Evolutionary conservation across 1,139 yeast species (phyloP).

Genomic region (Hansenula lynferdii): DNA sequence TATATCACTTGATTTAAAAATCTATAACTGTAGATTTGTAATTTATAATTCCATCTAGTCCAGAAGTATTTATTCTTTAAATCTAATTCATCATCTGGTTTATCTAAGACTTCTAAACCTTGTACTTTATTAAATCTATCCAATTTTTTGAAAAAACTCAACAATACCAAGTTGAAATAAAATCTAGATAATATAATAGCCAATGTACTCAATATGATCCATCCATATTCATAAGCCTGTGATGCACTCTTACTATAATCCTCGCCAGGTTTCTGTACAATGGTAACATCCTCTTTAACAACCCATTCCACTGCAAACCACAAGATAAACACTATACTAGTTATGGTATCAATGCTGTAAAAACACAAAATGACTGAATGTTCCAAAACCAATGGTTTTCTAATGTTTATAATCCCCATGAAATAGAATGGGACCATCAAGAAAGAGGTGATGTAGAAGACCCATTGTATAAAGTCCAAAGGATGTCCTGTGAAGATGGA

Average conservation of each 20-base stretch:
- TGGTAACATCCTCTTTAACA: slow-evolving; percentile 30
- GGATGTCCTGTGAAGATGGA: slow-evolving; percentile 91
- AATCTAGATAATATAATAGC: slow-evolving; percentile 49
- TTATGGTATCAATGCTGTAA: slow-evolving; percentile 61
- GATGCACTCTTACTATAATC: slow-evolving; percentile 47
- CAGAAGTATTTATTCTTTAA: slow-evolving; percentile 26
- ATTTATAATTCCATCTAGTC: slow-evolving; percentile 25
- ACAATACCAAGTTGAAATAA: slow-evolving; percentile 61
- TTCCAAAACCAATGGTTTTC: slow-evolving; percentile 41
- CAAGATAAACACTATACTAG: slow-evolving; percentile 64
- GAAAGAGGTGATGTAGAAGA: slow-evolving; percentile 66
- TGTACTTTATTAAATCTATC: slow-evolving; percentile 26
- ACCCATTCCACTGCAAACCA: slow-evolving; percentile 81
- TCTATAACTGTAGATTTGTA: slow-evolving; percentile 20
- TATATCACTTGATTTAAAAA: slow-evolving; percentile 9
- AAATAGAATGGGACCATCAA: slow-evolving; percentile 62
- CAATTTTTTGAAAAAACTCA: slow-evolving; percentile 51
- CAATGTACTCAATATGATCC: slow-evolving; percentile 56
- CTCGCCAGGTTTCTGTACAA: slow-evolving; percentile 17
- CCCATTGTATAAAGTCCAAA: slow-evolving; percentile 77
- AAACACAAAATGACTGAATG: slow-evolving; percentile 59
- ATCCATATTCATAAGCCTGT: slow-evolving; percentile 63
- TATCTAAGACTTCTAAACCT: slow-evolving; percentile 23
- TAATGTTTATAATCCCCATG: slow-evolving; percentile 49
- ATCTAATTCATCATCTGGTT: slow-evolving; percentile 28